These are phyloP conservation scores for Penicillium arizonense DNA, from an alignment of 495 filamentous ascomycete genomes.

Conservation along the genomic window DNA sequence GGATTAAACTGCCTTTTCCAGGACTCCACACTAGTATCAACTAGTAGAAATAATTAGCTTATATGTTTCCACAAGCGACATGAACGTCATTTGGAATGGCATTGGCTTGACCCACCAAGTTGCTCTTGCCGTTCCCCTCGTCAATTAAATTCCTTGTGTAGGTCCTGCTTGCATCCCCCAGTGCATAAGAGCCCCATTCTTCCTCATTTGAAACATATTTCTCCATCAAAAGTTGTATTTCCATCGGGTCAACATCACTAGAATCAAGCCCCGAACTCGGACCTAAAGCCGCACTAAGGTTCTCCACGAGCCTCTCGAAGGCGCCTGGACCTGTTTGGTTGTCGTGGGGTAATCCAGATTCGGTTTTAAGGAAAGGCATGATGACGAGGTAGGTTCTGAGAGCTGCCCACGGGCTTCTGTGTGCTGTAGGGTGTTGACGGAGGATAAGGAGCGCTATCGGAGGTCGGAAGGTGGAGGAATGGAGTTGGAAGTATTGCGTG, in stretches of 20 bases:
- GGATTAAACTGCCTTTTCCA: slow-evolving; percentile 78
- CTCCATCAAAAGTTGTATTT: slow-evolving; percentile 67
- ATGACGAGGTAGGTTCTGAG: slow-evolving; percentile 19
- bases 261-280: slow-evolving; percentile 78
- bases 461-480: slow-evolving; percentile 7
- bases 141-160: slow-evolving; percentile 92
- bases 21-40: slow-evolving; percentile 92
- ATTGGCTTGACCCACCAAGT: slow-evolving; percentile 59
- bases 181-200: slow-evolving; percentile 73
- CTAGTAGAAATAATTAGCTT: slow-evolving; percentile 29
- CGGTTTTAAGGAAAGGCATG: slow-evolving; percentile 37
- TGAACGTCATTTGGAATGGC: neutral
- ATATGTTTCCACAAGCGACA: neutral
- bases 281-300: slow-evolving; percentile 69
- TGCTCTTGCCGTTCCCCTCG: slow-evolving; percentile 87
- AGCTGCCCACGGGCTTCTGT: neutral
- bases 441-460: slow-evolving; percentile 14
- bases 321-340: slow-evolving; percentile 25
- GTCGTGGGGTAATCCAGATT: slow-evolving; percentile 6
- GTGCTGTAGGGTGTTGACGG: neutral
- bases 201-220: slow-evolving; percentile 61
- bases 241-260: slow-evolving; percentile 68
- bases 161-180: slow-evolving; percentile 58
- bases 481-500: neutral
- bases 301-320: slow-evolving; percentile 72